Evolutionary conservation across 2,329 filamentous ascomycete genomes (phyloP), one percentile per base, ranked within the genome.

Genomic region (Aspergillus caelatus): DNA sequence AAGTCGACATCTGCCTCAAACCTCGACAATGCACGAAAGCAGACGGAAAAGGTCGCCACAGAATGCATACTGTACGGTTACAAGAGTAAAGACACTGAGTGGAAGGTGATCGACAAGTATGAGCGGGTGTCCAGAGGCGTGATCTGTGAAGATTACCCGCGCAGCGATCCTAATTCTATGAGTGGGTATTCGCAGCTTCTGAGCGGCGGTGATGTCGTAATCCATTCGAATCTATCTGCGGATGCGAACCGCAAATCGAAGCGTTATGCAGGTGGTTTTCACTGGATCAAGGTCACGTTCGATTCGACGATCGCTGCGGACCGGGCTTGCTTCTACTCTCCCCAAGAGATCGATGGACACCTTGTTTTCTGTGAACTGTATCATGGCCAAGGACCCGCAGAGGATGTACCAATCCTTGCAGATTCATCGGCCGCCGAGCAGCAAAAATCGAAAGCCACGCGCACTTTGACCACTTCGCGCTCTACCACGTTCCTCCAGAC

Each of bases 61-160:
- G 93, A 97, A 79, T 87, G 96, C 66, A 88, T 97, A 61, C 83
- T 98, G 19, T 91, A 94, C 69, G 94, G 94, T 34, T 97, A 94
- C 78, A 87, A 77, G 81, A 89, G 79, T 84, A 93, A 82, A 68
- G 83, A 86, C 5, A 75, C 78, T 9, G 86, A 89, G 74, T 97
- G 95, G 85, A 93, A 94, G 32, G 93, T 93, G 39, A 89, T 98
- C 70, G 89, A 91, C 69, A 92, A 92, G 79, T 98, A 91, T 80
- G 94, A 97, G 81, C 87, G 89, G 64, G 88, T 96, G 48, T 94
- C 92, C 8, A 79, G 80, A 36, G 94, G 94, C 30, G 82, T 88
- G 66, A 92, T 97, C 75, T 94, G 94, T 78, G 94, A 98, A 80
- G 94, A 97, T 79, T 98, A 98, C 78, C 88, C 93, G 10, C 89